A percentile compares a stretch with the other conserved stretches of the same genome.
phyloP scores from a whole-genome alignment of 2,329 filamentous ascomycete species.

The Fusarium brevicatenulatum region DNA sequence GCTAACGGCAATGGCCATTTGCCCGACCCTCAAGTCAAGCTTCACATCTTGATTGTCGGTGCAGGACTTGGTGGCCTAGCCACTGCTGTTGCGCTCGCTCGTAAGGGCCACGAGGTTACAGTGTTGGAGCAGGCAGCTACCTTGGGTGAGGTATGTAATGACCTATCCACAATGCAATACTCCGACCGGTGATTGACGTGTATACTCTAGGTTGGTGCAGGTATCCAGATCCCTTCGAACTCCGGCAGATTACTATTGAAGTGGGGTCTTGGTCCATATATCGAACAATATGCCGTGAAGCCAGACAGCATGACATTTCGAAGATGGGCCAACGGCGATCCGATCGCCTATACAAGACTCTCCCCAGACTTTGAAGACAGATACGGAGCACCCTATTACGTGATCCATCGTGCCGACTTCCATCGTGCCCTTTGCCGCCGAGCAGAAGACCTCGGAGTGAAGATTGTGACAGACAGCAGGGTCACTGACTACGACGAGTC shows the following conservation, averaged over 20 bases:
- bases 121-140: not conserved
- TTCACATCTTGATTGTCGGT: not conserved
- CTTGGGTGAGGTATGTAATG: not conserved
- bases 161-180: fast-evolving
- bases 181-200: fast-evolving
- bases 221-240: conserved; percentile 4
- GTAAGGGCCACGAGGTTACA: not conserved
- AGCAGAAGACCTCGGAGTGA: not conserved
- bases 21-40: not conserved
- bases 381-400: not conserved
- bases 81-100: not conserved
- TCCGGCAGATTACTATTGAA: not conserved
- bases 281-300: not conserved
- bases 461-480: not conserved
- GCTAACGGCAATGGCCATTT: not conserved
- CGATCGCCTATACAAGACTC: not conserved
- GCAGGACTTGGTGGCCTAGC: conserved; percentile 4
- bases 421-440: not conserved
- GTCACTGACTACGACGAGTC: not conserved
- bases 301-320: conserved; percentile 10
- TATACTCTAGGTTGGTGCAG: not conserved
- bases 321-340: not conserved
- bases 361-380: not conserved
- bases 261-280: not conserved
- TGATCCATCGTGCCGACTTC: conserved; percentile 1